Percentiles rank a stretch among this genome's conserved stretches.
Conservation (phyloP, 208 protist species). For the Trypanosoma theileri region DNA sequence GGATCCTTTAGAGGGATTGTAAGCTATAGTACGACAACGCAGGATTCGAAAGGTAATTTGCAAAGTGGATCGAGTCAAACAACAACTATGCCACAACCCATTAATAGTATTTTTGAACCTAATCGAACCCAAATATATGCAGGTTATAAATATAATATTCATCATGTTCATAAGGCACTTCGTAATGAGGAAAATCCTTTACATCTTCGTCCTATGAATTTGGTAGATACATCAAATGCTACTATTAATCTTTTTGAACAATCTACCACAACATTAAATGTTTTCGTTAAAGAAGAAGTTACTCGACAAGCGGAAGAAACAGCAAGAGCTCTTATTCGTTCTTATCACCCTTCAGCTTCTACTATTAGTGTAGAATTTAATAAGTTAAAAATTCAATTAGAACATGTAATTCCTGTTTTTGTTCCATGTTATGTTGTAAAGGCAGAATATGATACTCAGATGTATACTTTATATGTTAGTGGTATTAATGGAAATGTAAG, state of each 20-base stretch:
- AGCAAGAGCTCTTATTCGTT: conserved; percentile 45
- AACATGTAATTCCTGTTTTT: conserved; percentile 73
- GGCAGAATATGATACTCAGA: conserved; percentile 61
- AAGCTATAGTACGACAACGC: conserved; percentile 37
- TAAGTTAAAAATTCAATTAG: conserved; percentile 52
- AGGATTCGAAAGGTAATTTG: conserved; percentile 28
- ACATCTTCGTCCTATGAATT: conserved; percentile 52
- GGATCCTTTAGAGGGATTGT: conserved; percentile 59
- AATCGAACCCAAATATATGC: conserved; percentile 87
- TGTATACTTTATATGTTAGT: conserved; percentile 83
- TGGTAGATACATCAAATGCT: conserved; percentile 62
- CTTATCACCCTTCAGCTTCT: conserved; percentile 62
- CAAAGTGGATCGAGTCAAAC: conserved; percentile 34
- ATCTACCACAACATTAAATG: conserved; percentile 62
- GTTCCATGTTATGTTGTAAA: conserved; percentile 87
- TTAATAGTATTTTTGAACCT: conserved; percentile 67
- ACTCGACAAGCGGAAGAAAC: conserved; percentile 46
- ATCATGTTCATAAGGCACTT: conserved; percentile 68
- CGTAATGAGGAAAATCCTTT: conserved; percentile 53
- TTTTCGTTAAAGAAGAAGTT: conserved; percentile 63
- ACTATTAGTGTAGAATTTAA: conserved; percentile 57
- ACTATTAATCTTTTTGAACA: conserved; percentile 89
- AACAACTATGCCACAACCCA: conserved; percentile 42
- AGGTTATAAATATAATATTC: conserved; percentile 91
- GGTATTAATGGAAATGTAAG: conserved; percentile 60